phyloP scores from a whole-genome alignment of 176 grass and related monocot species.

The Triticum turgidum region DNA sequence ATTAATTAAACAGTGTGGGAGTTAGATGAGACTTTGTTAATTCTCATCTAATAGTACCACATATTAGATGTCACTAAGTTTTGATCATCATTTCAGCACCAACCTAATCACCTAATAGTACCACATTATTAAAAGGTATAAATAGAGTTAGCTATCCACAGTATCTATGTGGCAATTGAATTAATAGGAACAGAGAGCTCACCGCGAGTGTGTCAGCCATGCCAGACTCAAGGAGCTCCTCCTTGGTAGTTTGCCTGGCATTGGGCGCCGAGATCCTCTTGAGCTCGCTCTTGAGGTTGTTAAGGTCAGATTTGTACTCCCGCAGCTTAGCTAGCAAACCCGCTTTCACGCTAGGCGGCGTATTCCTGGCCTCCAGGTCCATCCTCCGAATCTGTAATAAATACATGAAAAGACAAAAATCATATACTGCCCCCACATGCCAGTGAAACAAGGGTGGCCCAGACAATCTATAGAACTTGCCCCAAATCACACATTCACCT shows the following conservation, averaged over 20 bases:
- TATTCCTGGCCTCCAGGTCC: constrained; percentile 90
- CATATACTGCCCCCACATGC: background rate
- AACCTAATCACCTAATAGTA: background rate
- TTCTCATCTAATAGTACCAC: too few relatives aligned
- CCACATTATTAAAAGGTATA: background rate
- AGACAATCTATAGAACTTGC: background rate
- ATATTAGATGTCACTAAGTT: background rate
- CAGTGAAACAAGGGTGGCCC: background rate
- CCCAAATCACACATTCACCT: background rate
- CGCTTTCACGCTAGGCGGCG: constrained; percentile 75
- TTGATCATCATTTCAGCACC: background rate
- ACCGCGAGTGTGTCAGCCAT: constrained; percentile 77
- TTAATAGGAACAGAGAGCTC: constrained; percentile 3
- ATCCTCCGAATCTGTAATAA: constrained; percentile 74
- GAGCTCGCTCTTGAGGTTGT: constrained; percentile 71
- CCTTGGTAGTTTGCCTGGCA: constrained; percentile 62
- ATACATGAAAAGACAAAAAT: background rate
- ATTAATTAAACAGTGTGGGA: too few relatives aligned
- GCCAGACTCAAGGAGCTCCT: constrained; percentile 85
- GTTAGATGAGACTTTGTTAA: too few relatives aligned
- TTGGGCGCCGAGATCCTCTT: constrained; percentile 72
- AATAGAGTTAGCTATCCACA: background rate
- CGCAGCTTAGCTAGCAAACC: constrained; percentile 81
- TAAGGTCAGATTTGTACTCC: constrained; percentile 93
- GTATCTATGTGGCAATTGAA: background rate